phyloP scores from a whole-genome alignment of 2,329 filamentous ascomycete genomes.

The Pseudogymnoascus sp. region DNA sequence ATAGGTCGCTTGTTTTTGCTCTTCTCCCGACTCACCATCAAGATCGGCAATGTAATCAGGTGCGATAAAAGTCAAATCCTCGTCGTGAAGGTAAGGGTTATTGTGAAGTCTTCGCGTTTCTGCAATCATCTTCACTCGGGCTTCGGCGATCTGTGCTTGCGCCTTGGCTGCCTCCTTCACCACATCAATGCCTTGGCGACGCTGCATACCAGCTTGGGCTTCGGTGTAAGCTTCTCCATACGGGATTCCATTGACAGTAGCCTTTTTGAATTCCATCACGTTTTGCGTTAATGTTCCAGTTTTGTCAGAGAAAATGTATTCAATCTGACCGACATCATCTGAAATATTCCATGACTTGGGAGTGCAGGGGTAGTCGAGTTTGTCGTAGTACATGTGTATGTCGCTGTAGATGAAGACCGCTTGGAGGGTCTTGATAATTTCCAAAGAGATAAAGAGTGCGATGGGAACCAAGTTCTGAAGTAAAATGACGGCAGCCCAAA shows the following conservation, averaged over 20 bases:
- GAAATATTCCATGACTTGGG: conserved; percentile 99
- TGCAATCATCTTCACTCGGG: conserved; percentile 64
- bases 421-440: conserved; percentile 88
- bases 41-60: conserved; percentile 84
- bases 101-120: conserved; percentile 70
- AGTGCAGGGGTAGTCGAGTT: conserved; percentile 87
- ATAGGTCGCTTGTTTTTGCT: conserved; percentile 71
- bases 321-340: conserved; percentile 94
- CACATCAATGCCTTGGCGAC: conserved; percentile 78
- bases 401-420: conserved; percentile 98
- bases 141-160: conserved; percentile 69
- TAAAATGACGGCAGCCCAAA: conserved; percentile 88
- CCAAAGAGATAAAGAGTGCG: conserved; percentile 92
- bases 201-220: conserved; percentile 92
- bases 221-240: conserved; percentile 98
- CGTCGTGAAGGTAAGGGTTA: conserved; percentile 86
- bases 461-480: conserved; percentile 99
- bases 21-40: conserved; percentile 64
- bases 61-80: conserved; percentile 85
- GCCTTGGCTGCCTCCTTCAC: conserved; percentile 70
- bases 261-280: conserved; percentile 99
- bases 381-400: conserved; percentile 92
- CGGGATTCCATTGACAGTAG: conserved; percentile 87
- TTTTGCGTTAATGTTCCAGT: conserved; percentile 86
- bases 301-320: conserved; percentile 98